Evolutionary conservation across 148 eudicot species (phyloP).

Genomic region (Fallopia convolvulus): DNA sequence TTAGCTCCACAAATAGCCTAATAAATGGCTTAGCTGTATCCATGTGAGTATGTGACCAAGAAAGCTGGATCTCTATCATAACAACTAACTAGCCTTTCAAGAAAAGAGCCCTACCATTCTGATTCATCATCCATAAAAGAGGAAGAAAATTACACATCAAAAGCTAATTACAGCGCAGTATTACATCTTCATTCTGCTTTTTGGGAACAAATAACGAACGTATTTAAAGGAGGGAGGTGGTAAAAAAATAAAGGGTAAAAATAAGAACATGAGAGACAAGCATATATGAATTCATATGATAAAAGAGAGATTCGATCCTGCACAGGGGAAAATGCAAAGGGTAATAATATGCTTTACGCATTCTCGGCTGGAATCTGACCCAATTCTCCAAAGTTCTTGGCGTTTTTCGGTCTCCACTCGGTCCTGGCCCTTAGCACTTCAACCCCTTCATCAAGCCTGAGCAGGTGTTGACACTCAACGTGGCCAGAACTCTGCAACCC

Average conservation of each 20-base stretch:
- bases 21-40: conserved; percentile 14
- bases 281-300: conserved; percentile 17
- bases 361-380: conserved; percentile 29
- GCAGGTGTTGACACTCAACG: conserved; percentile 85
- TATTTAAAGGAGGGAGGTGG: conserved; percentile 5
- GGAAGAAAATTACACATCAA: conserved; percentile 24
- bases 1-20: neutral
- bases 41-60: conserved; percentile 13
- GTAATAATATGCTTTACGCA: conserved; percentile 15
- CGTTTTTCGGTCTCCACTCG: conserved; percentile 76
- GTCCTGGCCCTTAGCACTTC: conserved; percentile 81
- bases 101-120: conserved; percentile 7
- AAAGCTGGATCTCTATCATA: conserved; percentile 7
- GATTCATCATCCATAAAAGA: conserved; percentile 7
- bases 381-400: conserved; percentile 30
- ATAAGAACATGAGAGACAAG: conserved; percentile 7
- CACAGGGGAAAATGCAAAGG: conserved; percentile 18
- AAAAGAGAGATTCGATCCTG: conserved; percentile 20
- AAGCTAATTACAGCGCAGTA: conserved; percentile 27
- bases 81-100: conserved; percentile 3
- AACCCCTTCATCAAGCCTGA: conserved; percentile 68
- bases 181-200: conserved; percentile 18
- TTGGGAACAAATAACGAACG: conserved; percentile 18
- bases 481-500: conserved; percentile 34
- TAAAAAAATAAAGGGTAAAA: neutral